These are phyloP conservation scores for Ilex aquifolium DNA, from an alignment of 257 asterid species.

Conservation along the genomic window DNA sequence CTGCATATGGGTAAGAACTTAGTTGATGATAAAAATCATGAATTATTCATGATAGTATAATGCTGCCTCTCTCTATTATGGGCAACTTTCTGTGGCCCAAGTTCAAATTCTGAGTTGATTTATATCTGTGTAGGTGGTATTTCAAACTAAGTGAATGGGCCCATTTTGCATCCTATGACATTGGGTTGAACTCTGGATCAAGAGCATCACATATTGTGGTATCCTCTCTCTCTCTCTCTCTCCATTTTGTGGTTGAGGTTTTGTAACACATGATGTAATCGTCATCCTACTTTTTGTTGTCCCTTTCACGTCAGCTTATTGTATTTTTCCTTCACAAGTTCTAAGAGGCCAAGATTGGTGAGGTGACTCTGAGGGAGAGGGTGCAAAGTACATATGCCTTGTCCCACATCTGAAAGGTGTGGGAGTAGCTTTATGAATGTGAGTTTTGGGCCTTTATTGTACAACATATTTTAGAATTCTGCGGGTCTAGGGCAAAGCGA, in stretches of 20 bases:
- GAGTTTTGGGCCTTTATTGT: no score
- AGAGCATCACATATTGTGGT: constrained; percentile 94
- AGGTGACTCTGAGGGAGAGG: no score
- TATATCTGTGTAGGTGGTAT: constrained; percentile 70
- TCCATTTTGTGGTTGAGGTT: not conserved
- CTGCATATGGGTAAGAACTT: constrained; percentile 80
- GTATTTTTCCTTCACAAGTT: no score
- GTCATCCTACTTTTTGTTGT: no score
- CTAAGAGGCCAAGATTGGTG: no score
- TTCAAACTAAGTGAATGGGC: constrained; percentile 98
- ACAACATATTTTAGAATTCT: no score
- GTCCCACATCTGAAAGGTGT: no score
- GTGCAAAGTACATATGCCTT: no score
- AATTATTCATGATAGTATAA: not conserved
- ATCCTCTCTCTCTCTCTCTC: constrained; percentile 16
- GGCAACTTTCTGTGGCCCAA: constrained; percentile 14
- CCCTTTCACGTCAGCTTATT: no score
- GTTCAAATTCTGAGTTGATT: constrained; percentile 16
- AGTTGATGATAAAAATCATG: constrained; percentile 15
- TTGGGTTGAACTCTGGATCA: constrained; percentile 94
- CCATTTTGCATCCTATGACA: constrained; percentile 87
- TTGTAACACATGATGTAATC: not conserved
- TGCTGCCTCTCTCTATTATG: constrained; percentile 2
- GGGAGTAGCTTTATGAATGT: no score
- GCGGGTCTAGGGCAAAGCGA: no score